Percentiles rank a stretch among this genome's conserved stretches.
Conservation (phyloP, 352 stramenopile species). For the Pythium rhizo-oryzae region DNA sequence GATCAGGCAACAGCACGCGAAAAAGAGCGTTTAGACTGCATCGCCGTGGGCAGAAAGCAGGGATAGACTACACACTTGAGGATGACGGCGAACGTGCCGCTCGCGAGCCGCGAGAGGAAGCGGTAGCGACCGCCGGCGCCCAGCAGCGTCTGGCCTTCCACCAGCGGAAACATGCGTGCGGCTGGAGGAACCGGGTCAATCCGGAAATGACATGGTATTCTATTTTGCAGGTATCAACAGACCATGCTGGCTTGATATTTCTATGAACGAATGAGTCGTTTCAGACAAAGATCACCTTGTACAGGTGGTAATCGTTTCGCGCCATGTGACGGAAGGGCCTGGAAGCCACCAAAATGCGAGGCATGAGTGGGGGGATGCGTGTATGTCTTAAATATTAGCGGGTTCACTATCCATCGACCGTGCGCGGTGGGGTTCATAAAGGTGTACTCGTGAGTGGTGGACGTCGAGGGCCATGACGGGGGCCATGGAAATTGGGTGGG, state of each 20-base stretch:
- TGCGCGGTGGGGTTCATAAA: not conserved
- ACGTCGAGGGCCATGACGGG: no score
- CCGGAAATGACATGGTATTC: not conserved
- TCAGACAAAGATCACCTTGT: no score
- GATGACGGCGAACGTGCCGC: constrained; percentile 71
- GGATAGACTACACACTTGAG: constrained; percentile 42
- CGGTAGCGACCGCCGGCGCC: constrained; percentile 58
- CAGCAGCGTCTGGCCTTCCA: constrained; percentile 73
- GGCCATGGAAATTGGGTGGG: no score
- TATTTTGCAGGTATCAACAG: not conserved
- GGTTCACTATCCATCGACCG: not conserved
- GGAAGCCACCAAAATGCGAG: no score
- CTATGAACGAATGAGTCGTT: no score
- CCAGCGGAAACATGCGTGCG: constrained; percentile 37
- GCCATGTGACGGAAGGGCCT: not conserved
- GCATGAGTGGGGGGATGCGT: not conserved
- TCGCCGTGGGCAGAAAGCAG: not conserved
- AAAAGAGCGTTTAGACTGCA: not conserved
- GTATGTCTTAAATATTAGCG: constrained; percentile 17
- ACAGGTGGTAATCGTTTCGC: no score
- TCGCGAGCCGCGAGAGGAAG: constrained; percentile 71
- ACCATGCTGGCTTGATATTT: no score
- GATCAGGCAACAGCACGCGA: not conserved
- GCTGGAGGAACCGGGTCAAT: no score
- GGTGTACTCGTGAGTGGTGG: not conserved